A percentile compares a stretch with the other conserved stretches of the same genome.
Conservation (phyloP, 164 flowering plant species). For the Chimonanthus praecox region DNA sequence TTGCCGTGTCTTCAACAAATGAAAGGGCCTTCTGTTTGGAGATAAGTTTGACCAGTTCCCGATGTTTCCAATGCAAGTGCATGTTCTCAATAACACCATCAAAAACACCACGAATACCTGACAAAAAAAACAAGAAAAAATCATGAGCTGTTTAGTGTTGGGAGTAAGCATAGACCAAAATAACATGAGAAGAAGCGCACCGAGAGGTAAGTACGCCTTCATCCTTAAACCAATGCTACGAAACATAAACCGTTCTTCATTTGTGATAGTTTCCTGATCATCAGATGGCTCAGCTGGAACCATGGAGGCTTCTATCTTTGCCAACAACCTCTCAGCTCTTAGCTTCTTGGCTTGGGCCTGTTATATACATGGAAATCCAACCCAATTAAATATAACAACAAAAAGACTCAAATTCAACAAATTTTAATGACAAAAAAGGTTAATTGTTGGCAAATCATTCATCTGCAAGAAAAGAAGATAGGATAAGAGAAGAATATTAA, state of each 20-base stretch:
- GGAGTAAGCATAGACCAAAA: not conserved
- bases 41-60: conserved; percentile 92
- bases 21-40: conserved; percentile 80
- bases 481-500: too few relatives aligned
- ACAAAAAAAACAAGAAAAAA: not conserved
- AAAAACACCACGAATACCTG: conserved; percentile 98
- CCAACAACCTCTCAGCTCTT: conserved; percentile 72
- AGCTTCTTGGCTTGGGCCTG: conserved; percentile 85
- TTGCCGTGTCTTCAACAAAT: conserved; percentile 90
- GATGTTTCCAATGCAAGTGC: conserved; percentile 99
- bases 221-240: conserved; percentile 88
- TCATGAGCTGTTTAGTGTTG: not conserved
- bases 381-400: too few relatives aligned
- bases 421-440: too few relatives aligned
- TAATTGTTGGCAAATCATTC: too few relatives aligned
- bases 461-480: too few relatives aligned
- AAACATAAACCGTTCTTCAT: conserved; percentile 90
- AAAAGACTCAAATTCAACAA: too few relatives aligned
- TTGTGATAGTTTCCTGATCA: conserved; percentile 89
- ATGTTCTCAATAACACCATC: conserved; percentile 98
- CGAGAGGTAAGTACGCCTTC: conserved; percentile 90
- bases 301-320: conserved; percentile 84
- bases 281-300: conserved; percentile 75
- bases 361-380: conserved; percentile 10
- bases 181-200: conserved; percentile 29